A percentile compares a stretch with the other conserved stretches of the same genome.
These are phyloP conservation scores for Casuarina glauca DNA, from an alignment of 306 rosid genomes.

Conservation along the genomic window DNA sequence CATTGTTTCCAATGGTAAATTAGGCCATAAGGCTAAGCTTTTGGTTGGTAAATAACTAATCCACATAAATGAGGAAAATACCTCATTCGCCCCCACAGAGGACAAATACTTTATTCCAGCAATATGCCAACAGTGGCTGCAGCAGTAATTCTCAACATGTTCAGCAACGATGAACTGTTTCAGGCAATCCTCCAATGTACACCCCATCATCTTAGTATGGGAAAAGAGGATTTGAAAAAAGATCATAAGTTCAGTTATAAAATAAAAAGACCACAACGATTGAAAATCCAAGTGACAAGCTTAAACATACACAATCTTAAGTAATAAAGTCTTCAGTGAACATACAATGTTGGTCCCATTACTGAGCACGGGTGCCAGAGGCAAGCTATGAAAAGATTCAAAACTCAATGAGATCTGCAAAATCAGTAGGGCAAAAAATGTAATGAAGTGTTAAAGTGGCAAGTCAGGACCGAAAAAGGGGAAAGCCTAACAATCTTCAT, in stretches of 20 bases:
- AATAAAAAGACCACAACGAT: conserved; percentile 7
- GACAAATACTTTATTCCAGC: conserved; percentile 75
- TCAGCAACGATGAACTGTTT: conserved; percentile 75
- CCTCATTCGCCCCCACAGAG: conserved; percentile 63
- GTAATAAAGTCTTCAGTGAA: conserved; percentile 30
- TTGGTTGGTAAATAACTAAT: conserved; percentile 9
- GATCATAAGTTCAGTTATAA: conserved; percentile 2
- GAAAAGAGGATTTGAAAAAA: conserved; percentile 17
- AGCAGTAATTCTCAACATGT: conserved; percentile 77
- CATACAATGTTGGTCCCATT: conserved; percentile 55
- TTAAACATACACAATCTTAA: conserved; percentile 30
- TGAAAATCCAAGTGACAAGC: conserved; percentile 24
- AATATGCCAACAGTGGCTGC: conserved; percentile 83
- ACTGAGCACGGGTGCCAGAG: conserved; percentile 58
- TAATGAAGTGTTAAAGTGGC: background rate
- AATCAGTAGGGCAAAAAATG: conserved; percentile 24
- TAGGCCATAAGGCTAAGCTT: background rate
- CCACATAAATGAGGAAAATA: conserved; percentile 25
- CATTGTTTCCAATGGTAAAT: background rate
- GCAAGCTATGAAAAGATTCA: conserved; percentile 86
- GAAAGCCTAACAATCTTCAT: background rate
- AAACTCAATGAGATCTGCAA: conserved; percentile 84
- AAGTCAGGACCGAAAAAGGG: conserved; percentile 2
- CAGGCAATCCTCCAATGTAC: conserved; percentile 76
- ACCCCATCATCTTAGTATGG: conserved; percentile 49